Evolutionary conservation across 2,329 filamentous ascomycete species (phyloP), one percentile per base, ranked within the genome.

Genomic region (Chrysoporthe deuterocubensis): DNA sequence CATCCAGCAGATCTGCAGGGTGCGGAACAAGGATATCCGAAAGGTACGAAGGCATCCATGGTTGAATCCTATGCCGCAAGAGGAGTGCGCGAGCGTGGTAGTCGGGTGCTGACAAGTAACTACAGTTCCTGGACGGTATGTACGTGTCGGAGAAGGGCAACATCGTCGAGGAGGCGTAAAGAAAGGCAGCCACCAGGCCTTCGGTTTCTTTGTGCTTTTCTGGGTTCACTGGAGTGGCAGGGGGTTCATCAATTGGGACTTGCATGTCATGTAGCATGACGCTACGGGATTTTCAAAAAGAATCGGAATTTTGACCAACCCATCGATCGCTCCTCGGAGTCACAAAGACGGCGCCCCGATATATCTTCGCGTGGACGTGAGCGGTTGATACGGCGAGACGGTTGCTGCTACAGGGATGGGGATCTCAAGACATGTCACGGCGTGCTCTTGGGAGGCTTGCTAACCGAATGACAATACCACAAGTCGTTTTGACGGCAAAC

Each of bases 21-120:
- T 99, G 84, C 91, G 94, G 84, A 99, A 99, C 93, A 99, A 99
- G 94, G 96, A 99, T 97, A 99, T 99, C 88, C 94, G 96, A 87
- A 97, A 97, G 92, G 92, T 94, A 69, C 67, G 69, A 37, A 21
- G 46, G 46, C 42, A 54, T 5, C 11, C 50, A 54, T 14, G 26
- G 4, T 4, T 18, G 48, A 54, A 43, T 32, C 40, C 21, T 44
- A 16, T 37, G 8, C 21, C 5, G 3, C n/a, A 14, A 54, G 21
- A 54, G 26, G 32, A 14, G 50, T 16, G 50, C 26, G 11, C 21
- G 13, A 54, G 32, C 16, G 11, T 34, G 5, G 21, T 50, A 21
- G 50, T 11, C 3, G 26, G 26, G 26, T 40, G 21, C 61, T 75
- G 71, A 66, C 64, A 62, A n/a, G n/a, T 64, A 42, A 32, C 37